phyloP scores from a whole-genome alignment of 2,329 filamentous ascomycete species.

The Tolypocladium capitatum region DNA sequence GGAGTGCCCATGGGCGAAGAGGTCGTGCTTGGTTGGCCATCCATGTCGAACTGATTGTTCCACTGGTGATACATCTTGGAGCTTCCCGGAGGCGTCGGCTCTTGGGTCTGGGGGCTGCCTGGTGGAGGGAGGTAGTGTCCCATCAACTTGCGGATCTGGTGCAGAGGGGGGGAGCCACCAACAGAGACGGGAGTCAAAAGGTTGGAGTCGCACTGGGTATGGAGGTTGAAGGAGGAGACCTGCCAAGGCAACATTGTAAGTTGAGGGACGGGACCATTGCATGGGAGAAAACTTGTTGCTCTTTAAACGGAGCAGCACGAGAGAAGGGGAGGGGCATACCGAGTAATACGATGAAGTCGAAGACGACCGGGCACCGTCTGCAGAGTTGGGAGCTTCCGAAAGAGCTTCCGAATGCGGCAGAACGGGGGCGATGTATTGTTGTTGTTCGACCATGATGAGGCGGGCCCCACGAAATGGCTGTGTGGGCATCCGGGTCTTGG shows the following conservation, averaged over 20 bases:
- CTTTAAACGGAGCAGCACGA: neutral
- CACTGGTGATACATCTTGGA: constrained; percentile 32
- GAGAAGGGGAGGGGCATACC: constrained; percentile 11
- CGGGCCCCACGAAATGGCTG: constrained; percentile 1
- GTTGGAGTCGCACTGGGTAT: constrained; percentile 26
- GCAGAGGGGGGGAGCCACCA: constrained; percentile 32
- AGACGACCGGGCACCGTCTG: constrained; percentile 13
- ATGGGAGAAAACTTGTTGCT: neutral
- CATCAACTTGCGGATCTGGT: constrained; percentile 28
- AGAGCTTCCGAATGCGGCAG: constrained; percentile 18
- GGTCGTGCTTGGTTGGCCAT: constrained; percentile 25
- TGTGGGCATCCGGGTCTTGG: neutral
- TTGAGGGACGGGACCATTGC: neutral
- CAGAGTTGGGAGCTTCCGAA: constrained; percentile 14
- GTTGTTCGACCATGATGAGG: constrained; percentile 22
- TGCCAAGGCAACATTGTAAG: constrained; percentile 4
- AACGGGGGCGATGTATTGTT: constrained; percentile 19
- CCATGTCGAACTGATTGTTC: constrained; percentile 26
- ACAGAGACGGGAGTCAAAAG: constrained; percentile 39
- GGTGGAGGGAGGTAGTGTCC: constrained; percentile 26
- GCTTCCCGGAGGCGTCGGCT: constrained; percentile 33
- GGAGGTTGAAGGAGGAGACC: constrained; percentile 19
- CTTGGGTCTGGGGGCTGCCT: constrained; percentile 23
- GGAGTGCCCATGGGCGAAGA: constrained; percentile 32
- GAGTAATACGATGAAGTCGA: constrained; percentile 17